Evolutionary conservation across 331 rosid species (phyloP).

Genomic region (Quercus phellos): DNA sequence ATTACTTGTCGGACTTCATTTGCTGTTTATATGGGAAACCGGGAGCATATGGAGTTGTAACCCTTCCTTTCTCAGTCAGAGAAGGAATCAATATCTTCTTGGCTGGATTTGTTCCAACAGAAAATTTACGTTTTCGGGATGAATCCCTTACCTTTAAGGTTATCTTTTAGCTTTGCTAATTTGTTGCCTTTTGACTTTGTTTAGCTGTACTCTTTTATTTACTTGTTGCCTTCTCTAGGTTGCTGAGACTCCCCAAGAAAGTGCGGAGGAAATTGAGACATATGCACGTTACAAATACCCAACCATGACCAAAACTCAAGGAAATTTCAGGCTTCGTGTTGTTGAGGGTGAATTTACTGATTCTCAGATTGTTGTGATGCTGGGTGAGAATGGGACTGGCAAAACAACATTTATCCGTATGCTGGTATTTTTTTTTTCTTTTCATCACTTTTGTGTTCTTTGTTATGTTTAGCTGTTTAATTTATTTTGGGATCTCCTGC

Average conservation of each 20-base stretch:
- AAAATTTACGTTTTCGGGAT: slow-evolving; percentile 89
- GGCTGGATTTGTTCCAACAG: slow-evolving; percentile 96
- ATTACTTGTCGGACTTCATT: slow-evolving; percentile 91
- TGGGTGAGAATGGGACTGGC: slow-evolving; percentile 98
- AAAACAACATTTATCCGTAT: slow-evolving; percentile 94
- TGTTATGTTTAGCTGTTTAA: neutral
- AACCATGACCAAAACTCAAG: slow-evolving; percentile 85
- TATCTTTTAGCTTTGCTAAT: neutral
- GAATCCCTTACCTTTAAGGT: slow-evolving; percentile 94
- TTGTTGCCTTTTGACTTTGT: slow-evolving; percentile 3
- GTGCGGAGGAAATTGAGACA: slow-evolving; percentile 78
- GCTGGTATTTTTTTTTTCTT: slow-evolving; percentile 65
- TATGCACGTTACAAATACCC: slow-evolving; percentile 94
- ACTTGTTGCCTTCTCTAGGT: slow-evolving; percentile 51
- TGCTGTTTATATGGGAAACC: slow-evolving; percentile 98
- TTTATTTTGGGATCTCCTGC: neutral
- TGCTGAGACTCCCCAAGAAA: slow-evolving; percentile 98
- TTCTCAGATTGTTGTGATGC: slow-evolving; percentile 96
- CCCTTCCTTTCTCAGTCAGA: slow-evolving; percentile 95
- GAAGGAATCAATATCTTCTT: slow-evolving; percentile 98
- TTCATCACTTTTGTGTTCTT: neutral
- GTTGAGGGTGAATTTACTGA: slow-evolving; percentile 93
- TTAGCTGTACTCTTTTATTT: neutral
- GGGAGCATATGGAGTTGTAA: slow-evolving; percentile 98
- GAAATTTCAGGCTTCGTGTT: slow-evolving; percentile 79